Conservation (phyloP, 148 eudicot species). For the Fallopia convolvulus region DNA sequence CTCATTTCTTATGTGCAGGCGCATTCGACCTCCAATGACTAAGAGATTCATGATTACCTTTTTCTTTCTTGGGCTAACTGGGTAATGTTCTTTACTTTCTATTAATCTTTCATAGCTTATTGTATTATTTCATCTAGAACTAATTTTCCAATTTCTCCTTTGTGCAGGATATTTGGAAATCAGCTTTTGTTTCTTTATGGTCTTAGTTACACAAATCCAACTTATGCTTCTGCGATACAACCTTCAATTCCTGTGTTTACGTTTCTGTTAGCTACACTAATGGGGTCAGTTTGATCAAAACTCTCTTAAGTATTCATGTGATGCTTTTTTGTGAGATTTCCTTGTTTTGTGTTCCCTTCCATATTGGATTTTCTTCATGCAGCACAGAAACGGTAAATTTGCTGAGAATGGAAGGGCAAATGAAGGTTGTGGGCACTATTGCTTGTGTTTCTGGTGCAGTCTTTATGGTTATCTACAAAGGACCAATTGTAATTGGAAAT, state of each 20-base stretch:
- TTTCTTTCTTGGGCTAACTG: slow-evolving; percentile 30
- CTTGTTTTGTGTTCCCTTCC: slow-evolving; percentile 3
- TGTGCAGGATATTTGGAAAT: slow-evolving; percentile 80
- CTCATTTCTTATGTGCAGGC: slow-evolving; percentile 42
- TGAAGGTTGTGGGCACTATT: slow-evolving; percentile 78
- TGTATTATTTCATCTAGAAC: neutral
- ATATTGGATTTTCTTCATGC: slow-evolving; percentile 30
- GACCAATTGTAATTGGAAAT: slow-evolving; percentile 65
- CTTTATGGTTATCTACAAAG: slow-evolving; percentile 77
- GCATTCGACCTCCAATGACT: slow-evolving; percentile 62
- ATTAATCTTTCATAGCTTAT: neutral
- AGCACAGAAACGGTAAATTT: slow-evolving; percentile 94
- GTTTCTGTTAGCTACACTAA: slow-evolving; percentile 62
- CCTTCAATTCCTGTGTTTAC: slow-evolving; percentile 98
- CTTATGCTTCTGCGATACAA: slow-evolving; percentile 93
- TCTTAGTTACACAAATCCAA: slow-evolving; percentile 91
- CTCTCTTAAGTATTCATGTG: neutral
- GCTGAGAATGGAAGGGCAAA: slow-evolving; percentile 62
- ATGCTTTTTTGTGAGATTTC: neutral
- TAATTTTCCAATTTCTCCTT: slow-evolving; percentile 7
- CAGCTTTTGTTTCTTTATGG: slow-evolving; percentile 95
- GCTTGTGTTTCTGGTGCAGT: slow-evolving; percentile 86
- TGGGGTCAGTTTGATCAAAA: slow-evolving; percentile 64
- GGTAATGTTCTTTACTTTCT: slow-evolving; percentile 38
- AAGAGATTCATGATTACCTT: slow-evolving; percentile 47